A percentile compares a stretch with the other conserved stretches of the same genome.
Evolutionary conservation across 2,329 filamentous ascomycete species (phyloP).

Genomic region (Epichloe hybrida): DNA sequence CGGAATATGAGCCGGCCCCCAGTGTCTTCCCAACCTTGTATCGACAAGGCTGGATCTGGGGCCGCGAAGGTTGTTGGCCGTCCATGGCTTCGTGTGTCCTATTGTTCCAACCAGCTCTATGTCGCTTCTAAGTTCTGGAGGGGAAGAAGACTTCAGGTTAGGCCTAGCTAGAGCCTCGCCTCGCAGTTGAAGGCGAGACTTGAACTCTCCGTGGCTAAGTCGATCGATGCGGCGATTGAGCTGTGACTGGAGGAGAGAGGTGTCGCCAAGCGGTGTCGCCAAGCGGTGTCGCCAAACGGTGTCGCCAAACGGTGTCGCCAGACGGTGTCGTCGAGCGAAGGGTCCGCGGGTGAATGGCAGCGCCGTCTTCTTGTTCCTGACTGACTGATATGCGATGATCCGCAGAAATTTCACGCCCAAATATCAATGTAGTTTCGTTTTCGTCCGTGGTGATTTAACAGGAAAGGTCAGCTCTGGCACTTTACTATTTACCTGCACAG

Average conservation of each 20-base stretch:
- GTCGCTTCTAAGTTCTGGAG: background rate
- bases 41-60: conserved; percentile 81
- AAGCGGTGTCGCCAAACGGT: background rate
- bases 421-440: background rate
- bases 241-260: background rate
- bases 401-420: background rate
- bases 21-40: conserved; percentile 99
- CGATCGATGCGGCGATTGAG: background rate
- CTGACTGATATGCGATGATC: no score
- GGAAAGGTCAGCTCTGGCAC: background rate
- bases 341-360: no score
- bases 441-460: background rate
- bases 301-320: background rate
- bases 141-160: background rate
- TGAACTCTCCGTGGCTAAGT: background rate
- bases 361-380: no score
- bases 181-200: background rate
- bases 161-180: background rate
- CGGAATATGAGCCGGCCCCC: conserved; percentile 91
- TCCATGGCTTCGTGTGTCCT: conserved; percentile 10
- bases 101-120: background rate
- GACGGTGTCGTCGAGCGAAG: background rate
- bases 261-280: background rate
- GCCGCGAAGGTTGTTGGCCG: conserved; percentile 19
- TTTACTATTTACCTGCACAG: background rate